Conservation (phyloP, 352 stramenopile species). For the Phytophthora sp. region DNA sequence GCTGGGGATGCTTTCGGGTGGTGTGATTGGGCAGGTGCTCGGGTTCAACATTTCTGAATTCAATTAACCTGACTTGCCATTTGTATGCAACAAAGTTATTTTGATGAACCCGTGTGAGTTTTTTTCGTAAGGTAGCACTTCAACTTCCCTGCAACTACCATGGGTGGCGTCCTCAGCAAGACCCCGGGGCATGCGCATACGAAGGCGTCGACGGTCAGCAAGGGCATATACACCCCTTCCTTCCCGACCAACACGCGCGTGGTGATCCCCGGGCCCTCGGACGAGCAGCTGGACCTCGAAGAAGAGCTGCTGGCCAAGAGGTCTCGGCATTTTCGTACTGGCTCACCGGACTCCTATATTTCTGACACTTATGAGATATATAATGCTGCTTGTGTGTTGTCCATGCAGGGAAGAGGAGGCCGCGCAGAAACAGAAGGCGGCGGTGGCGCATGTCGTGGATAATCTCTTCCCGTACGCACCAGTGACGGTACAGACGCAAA, state of each 20-base stretch:
- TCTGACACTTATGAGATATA: slow-evolving; percentile 3
- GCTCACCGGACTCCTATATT: not conserved
- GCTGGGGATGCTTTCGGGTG: slow-evolving; percentile 13
- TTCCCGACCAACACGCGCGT: slow-evolving; percentile 26
- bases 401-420: slow-evolving; percentile 48
- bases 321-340: slow-evolving; percentile 12
- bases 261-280: slow-evolving; percentile 24
- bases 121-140: slow-evolving; percentile 24
- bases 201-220: slow-evolving; percentile 6
- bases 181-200: not conserved
- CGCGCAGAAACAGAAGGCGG: slow-evolving; percentile 53
- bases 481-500: slow-evolving; percentile 75
- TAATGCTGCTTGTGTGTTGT: not conserved
- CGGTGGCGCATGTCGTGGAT: slow-evolving; percentile 72
- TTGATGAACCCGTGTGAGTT: slow-evolving; percentile 19
- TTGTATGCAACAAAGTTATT: slow-evolving; percentile 25
- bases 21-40: slow-evolving; percentile 14
- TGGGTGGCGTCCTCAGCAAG: slow-evolving; percentile 59
- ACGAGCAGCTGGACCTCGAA: slow-evolving; percentile 60
- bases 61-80: slow-evolving; percentile 7
- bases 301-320: slow-evolving; percentile 67
- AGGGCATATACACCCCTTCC: slow-evolving; percentile 27
- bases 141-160: slow-evolving; percentile 35
- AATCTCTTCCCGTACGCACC: slow-evolving; percentile 83
- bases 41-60: slow-evolving; percentile 8